Evolutionary conservation across 441 rosid species (phyloP).

Genomic region (Eutrema salsugineum): DNA sequence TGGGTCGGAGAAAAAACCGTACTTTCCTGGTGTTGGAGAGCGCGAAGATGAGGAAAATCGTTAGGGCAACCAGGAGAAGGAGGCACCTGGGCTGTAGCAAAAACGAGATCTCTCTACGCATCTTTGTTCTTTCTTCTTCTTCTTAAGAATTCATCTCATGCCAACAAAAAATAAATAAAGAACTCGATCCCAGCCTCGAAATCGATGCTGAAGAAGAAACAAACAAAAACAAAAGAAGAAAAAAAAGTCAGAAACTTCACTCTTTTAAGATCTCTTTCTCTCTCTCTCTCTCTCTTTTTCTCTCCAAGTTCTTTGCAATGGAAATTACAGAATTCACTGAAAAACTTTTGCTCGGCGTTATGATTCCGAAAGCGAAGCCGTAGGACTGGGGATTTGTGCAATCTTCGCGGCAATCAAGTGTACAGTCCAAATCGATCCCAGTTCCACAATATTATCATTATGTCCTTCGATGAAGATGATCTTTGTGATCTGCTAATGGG

Average conservation of each 20-base stretch:
- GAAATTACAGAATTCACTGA: not conserved
- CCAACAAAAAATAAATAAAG: not conserved
- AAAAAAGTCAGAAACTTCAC: slow-evolving; percentile 1
- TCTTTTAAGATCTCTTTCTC: slow-evolving; percentile 9
- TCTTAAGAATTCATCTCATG: slow-evolving; percentile 21
- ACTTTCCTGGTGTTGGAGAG: slow-evolving; percentile 46
- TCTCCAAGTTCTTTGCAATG: not conserved
- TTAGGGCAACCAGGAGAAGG: slow-evolving; percentile 43
- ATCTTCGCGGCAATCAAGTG: slow-evolving; percentile 16
- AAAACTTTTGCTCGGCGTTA: not conserved
- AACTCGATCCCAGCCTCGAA: slow-evolving; percentile 7
- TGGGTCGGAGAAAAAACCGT: not conserved
- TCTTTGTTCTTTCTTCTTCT: slow-evolving; percentile 18
- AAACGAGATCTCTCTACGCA: slow-evolving; percentile 60
- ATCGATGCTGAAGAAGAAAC: slow-evolving; percentile 5
- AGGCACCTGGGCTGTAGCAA: slow-evolving; percentile 59
- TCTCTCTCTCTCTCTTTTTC: not conserved
- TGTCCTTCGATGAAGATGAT: not conserved
- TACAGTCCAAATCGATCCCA: slow-evolving; percentile 21
- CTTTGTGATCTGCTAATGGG: slow-evolving; percentile 1
- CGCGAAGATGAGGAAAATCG: slow-evolving; percentile 52
- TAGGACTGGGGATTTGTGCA: slow-evolving; percentile 9
- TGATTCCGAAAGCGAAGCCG: not conserved
- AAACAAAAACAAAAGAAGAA: not conserved
- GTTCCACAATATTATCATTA: not conserved